Base-by-base conservation (phyloP, 495 filamentous ascomycete species). In the Chaetomidium leptoderma region DNA sequence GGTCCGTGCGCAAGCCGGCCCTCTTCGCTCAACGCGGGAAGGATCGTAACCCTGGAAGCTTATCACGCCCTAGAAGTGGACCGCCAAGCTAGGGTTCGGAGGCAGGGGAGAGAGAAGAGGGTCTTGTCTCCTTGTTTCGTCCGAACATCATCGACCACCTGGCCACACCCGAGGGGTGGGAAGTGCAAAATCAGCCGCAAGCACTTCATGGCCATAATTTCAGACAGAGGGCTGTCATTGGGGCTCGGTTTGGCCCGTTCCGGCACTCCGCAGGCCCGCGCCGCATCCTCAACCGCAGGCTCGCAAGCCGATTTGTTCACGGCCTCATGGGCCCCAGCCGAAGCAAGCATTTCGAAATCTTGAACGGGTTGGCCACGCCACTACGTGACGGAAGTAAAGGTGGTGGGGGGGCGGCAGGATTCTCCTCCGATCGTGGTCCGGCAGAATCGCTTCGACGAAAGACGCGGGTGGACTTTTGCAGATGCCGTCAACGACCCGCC, bases 401-500 rank as follows among this genome's bases (percentile, higher is more conserved):
- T 33, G n/a, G n/a, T n/a, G n/a, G n/a, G n/a, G n/a, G n/a, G n/a
- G n/a, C n/a, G n/a, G n/a, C n/a, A n/a, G n/a, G n/a, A n/a, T n/a
- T n/a, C n/a, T n/a, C n/a, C n/a, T n/a, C n/a, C n/a, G n/a, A n/a
- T n/a, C n/a, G n/a, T n/a, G n/a, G n/a, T n/a, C n/a, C n/a, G 39
- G n/a, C 10, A 42, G n/a, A 23, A 19, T 42, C 17, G 17, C 3
- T 6, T 42, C 39, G 39, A 42, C n/a, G n/a, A n/a, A n/a, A n/a
- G n/a, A 23, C 51, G 35, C 30, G 17, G 53, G 23, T 19, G 23
- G 53, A 47, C 10, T 30, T 54, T 58, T 59, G 44, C 55, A 55
- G 55, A 55, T 63, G 55, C 50, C 32, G 50, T 47, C 60, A 55
- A n/a, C 50, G 27, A 30, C 14, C 53, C 46, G 30, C 16, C 4